Evolutionary conservation across 768 basidiomycete genomes (phyloP), one percentile per base, ranked within the genome.

Genomic region (Russula abietina): DNA sequence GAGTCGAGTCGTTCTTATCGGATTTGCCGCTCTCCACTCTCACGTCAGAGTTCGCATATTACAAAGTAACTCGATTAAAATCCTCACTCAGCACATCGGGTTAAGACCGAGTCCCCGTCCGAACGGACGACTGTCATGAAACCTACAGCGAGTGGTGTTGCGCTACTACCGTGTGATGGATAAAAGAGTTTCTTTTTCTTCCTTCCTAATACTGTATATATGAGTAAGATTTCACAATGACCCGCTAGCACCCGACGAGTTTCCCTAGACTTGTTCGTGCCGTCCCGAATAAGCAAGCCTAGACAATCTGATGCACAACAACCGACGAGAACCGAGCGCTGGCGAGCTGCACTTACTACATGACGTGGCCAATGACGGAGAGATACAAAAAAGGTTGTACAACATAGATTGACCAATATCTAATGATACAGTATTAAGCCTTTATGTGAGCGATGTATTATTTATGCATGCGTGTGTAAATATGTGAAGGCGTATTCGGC

Each of bases 401-500:
- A 53, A 54, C 38, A 48, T 63, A 19, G 32, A 53, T 52, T 58
- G 43, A 10, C 14, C 26, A 17, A 46, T 53, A 32, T 38, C 43
- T 62, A 62, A 46, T 43, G 56, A 12, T 62, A 62, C 61, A 62
- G 46, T 53, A 62, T 43, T 43, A 22, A 30, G 43, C 17, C 28
- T 32, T 39, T 14, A 52, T 62, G 36, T 38, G 22, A 49, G 33
- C n/a, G 16, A 26, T 36, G 33, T 43, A 55, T 32, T 30, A n/a
- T n/a, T n/a, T n/a, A 28, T 22, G 16, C 24, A n/a, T 22, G 16
- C 24, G 33, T 24, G 45, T 12, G 30, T 22, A 53, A n/a, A 5
- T 43, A 30, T 14, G n/a, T 53, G 43, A 54, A 32, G 36, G 5
- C 45, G 38, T 19, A 54, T 54, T 33, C 26, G 41, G 12, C 38